These are phyloP conservation scores for Cucurbitaria berberidis DNA, from an alignment of 2,329 filamentous ascomycete genomes.

Conservation along the genomic window DNA sequence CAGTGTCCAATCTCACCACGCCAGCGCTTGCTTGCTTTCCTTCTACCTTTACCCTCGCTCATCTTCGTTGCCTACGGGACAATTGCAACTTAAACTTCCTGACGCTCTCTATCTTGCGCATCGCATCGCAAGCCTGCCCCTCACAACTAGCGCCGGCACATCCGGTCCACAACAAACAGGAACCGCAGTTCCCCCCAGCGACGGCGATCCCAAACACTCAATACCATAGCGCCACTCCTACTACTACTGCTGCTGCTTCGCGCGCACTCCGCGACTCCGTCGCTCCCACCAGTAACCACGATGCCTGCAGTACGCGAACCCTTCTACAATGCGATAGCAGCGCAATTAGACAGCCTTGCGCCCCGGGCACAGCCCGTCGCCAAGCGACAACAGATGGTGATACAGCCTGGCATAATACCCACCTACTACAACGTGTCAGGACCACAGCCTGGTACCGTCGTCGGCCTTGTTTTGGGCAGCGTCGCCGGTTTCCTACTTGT, in stretches of 20 bases:
- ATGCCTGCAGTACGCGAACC: slow-evolving; percentile 39
- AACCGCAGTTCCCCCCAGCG: slow-evolving; percentile 24
- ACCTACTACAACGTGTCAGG: slow-evolving; percentile 64
- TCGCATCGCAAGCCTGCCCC: slow-evolving; percentile 19
- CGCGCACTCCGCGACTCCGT: slow-evolving; percentile 15
- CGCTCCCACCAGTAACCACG: slow-evolving; percentile 12
- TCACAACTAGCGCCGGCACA: slow-evolving; percentile 30
- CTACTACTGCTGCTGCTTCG: slow-evolving; percentile 2
- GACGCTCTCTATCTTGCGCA: slow-evolving; percentile 7
- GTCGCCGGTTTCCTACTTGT: slow-evolving; percentile 61
- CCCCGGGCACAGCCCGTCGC: slow-evolving; percentile 21
- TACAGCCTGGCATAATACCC: slow-evolving; percentile 58
- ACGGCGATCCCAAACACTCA: slow-evolving; percentile 19
- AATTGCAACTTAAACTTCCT: slow-evolving; percentile 4
- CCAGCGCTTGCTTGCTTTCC: slow-evolving; percentile 11
- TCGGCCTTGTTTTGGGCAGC: slow-evolving; percentile 64
- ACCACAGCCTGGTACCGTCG: slow-evolving; percentile 63
- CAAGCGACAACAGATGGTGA: slow-evolving; percentile 27
- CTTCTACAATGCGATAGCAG: slow-evolving; percentile 25
- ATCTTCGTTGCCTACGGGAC: slow-evolving; percentile 3
- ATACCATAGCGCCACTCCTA: slow-evolving; percentile 9
- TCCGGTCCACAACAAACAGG: slow-evolving; percentile 22
- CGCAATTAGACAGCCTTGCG: slow-evolving; percentile 32
- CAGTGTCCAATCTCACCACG: slow-evolving; percentile 20
- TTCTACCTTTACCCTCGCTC: slow-evolving; percentile 6